Percentiles rank a stretch among this genome's conserved stretches.
Conservation (phyloP, 2,329 filamentous ascomycete genomes). For the Furcasterigmium furcatum region DNA sequence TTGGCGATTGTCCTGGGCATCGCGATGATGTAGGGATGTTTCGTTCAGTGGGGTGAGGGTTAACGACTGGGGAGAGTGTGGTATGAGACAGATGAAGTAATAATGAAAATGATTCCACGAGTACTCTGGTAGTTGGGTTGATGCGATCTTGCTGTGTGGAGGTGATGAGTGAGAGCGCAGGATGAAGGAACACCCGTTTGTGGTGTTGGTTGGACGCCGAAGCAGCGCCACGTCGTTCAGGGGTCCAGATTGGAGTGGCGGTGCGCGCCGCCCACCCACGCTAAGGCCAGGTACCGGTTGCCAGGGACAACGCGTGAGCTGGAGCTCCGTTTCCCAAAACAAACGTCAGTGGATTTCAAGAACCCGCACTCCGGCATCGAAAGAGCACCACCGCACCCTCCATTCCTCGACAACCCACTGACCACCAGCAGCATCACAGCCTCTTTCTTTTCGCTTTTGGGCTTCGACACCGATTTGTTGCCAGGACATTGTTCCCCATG, state of each 20-base stretch:
- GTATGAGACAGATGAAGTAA: too few relatives aligned
- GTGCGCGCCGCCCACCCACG: constrained; percentile 3
- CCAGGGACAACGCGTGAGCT: constrained; percentile 9
- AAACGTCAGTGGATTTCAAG: constrained; percentile 10
- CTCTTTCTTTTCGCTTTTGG: not conserved
- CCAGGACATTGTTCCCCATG: not conserved
- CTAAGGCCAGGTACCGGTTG: constrained; percentile 13
- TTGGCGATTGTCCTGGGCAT: not conserved
- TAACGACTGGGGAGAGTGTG: too few relatives aligned
- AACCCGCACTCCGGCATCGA: not conserved
- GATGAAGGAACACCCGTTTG: too few relatives aligned
- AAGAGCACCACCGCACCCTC: not conserved
- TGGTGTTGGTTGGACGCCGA: too few relatives aligned
- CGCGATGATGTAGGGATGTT: not conserved
- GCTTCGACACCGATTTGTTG: not conserved
- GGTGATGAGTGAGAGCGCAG: too few relatives aligned
- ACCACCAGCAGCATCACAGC: constrained; percentile 4
- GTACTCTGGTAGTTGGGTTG: too few relatives aligned
- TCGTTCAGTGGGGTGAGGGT: not conserved
- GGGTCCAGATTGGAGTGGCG: not conserved
- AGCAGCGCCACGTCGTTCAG: too few relatives aligned
- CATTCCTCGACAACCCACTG: constrained; percentile 4
- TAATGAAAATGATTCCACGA: too few relatives aligned
- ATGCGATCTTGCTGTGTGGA: too few relatives aligned
- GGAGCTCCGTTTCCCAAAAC: constrained; percentile 6